Conservation (phyloP, 2,329 filamentous ascomycete species). For the Hymenoscyphus albidus region DNA sequence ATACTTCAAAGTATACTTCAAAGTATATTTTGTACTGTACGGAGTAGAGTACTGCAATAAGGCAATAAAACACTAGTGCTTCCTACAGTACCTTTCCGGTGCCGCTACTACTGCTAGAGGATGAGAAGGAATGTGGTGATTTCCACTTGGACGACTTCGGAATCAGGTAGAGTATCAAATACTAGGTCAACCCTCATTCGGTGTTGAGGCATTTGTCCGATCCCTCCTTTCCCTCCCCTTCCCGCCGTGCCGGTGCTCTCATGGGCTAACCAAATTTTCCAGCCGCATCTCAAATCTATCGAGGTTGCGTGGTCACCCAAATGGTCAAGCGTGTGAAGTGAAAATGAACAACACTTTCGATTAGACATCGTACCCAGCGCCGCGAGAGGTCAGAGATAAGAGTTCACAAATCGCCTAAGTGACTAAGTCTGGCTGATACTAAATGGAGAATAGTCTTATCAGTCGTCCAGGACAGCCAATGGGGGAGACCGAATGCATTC, state of each 20-base stretch:
- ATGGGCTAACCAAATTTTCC: slow-evolving; percentile 9
- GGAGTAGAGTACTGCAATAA: no score
- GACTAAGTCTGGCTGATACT: not conserved
- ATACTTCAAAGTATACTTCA: no score
- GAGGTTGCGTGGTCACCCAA: no score
- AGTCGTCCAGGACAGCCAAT: slow-evolving; percentile 12
- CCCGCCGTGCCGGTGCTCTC: not conserved
- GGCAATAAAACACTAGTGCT: no score
- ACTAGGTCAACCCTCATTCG: no score
- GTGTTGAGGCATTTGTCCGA: no score
- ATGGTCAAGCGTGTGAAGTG: not conserved
- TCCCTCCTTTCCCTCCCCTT: not conserved
- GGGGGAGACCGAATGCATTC: not conserved
- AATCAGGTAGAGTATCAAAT: no score
- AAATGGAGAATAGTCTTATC: slow-evolving; percentile 18
- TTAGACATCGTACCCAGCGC: not conserved
- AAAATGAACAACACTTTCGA: slow-evolving; percentile 8
- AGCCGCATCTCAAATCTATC: not conserved
- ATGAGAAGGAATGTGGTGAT: no score
- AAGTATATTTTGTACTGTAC: no score
- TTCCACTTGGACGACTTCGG: no score
- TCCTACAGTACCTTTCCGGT: no score
- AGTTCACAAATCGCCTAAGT: slow-evolving; percentile 8
- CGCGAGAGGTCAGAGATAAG: slow-evolving; percentile 23
- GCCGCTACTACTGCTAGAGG: no score